These are phyloP conservation scores for Pharus latifolius DNA, from an alignment of 176 grass and related monocot species.

Conservation along the genomic window DNA sequence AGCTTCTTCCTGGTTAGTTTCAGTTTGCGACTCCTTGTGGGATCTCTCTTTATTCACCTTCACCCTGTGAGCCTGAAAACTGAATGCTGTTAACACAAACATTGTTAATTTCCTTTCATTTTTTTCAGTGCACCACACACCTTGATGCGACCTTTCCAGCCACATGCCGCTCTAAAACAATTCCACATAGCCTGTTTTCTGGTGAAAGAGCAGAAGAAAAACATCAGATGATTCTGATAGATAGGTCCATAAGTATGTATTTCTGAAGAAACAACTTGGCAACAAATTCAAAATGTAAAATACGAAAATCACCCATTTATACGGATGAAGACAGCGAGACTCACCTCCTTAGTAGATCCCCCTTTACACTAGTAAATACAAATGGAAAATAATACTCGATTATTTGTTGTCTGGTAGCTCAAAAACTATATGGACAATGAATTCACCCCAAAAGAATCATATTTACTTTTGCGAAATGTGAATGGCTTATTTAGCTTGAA, in stretches of 20 bases:
- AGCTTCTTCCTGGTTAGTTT: slow-evolving; percentile 14
- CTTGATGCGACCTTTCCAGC: slow-evolving; percentile 49
- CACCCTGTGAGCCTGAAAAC: slow-evolving; percentile 20
- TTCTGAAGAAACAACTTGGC: background rate
- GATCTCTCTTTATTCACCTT: slow-evolving; percentile 9
- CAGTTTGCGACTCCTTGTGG: background rate
- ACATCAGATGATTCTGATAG: background rate
- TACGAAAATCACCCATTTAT: slow-evolving; percentile 35
- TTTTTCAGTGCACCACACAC: slow-evolving; percentile 24
- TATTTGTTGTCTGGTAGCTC: background rate
- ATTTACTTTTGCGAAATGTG: too few relatives aligned
- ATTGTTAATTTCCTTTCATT: slow-evolving; percentile 4
- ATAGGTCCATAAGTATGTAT: background rate
- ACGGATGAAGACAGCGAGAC: slow-evolving; percentile 32
- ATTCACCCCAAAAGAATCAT: too few relatives aligned
- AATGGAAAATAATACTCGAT: slow-evolving; percentile 15
- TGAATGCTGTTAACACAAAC: background rate
- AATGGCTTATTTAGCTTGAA: background rate
- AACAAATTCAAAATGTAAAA: slow-evolving; percentile 1
- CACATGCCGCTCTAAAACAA: slow-evolving; percentile 79
- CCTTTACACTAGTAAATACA: slow-evolving; percentile 50
- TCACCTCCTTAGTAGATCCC: slow-evolving; percentile 39
- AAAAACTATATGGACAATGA: background rate
- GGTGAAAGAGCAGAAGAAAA: slow-evolving; percentile 19
- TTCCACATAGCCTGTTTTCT: slow-evolving; percentile 48